Evolutionary conservation across 345 rosid species (phyloP), one percentile per base, ranked within the genome.

Genomic region (Bruguiera sexangula): DNA sequence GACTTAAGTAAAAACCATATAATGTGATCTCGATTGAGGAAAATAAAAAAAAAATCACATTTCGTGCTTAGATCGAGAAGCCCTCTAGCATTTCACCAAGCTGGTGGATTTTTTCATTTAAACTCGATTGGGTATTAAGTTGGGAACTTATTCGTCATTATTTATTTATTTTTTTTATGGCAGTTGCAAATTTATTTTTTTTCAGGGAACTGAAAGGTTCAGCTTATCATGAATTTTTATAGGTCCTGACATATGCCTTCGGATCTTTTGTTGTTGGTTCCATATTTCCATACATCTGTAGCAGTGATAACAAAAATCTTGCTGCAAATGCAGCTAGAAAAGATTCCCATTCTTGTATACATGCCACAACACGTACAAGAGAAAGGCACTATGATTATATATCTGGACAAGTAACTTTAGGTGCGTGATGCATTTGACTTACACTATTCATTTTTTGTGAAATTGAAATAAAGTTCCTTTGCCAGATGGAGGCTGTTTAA

Each of bases 81-180:
- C 30, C 30, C 19, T 7, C 29, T 26, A 21, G 55, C 27, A 24
- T 53, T 55, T 39, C 56, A 29, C 46, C 55, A 54, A 31, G n/a
- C 29, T 36, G 53, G 37, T 59, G 65, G 29, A 6, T 43, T 21
- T 64, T 55, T 27, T 37, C 50, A 55, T 39, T 56, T 53, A 20
- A 53, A 20, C 34, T 63, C 37, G 68, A 8, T 30, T 64, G 24
- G 67, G 65, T 10, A 43, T 48, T 48, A 66, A 50, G 32, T 62
- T 27, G 4, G 18, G 24, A 60, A 53, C 43, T 21, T 36, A n/a
- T 8, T 11, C 4, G 3, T 39, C 15, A 39, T 39, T 39, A 39
- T 39, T 39, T 34, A 24, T 6, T 30, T 30, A 30, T 30, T 30
- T 27, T 0, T 39, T 10, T 39, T 43, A 43, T 43, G 19, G 50